These are phyloP conservation scores for Drechmeria coniospora DNA, from an alignment of 2,329 filamentous ascomycete species.

Conservation along the genomic window DNA sequence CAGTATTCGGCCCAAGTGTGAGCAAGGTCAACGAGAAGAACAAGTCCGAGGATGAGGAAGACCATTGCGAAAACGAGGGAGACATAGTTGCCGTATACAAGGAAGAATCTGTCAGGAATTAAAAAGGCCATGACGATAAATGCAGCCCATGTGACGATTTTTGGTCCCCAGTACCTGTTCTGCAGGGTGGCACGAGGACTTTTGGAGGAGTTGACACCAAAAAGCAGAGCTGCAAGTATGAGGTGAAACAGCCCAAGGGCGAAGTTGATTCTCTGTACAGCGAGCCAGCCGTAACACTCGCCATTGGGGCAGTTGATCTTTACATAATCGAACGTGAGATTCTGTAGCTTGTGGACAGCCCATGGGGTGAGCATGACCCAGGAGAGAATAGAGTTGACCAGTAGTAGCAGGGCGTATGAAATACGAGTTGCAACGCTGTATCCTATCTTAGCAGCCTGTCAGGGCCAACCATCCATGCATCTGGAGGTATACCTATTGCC, in stretches of 20 bases:
- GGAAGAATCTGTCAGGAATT: constrained; percentile 88
- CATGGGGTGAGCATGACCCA: constrained; percentile 99
- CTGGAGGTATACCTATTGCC: constrained; percentile 58
- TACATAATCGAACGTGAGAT: constrained; percentile 88
- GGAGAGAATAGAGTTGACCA: constrained; percentile 90
- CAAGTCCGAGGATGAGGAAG: constrained; percentile 82
- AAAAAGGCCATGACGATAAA: constrained; percentile 87
- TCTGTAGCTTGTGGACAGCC: constrained; percentile 90
- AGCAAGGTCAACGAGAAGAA: constrained; percentile 85
- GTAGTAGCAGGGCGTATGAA: constrained; percentile 84
- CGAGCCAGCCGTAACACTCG: constrained; percentile 88
- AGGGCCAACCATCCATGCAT: constrained; percentile 1
- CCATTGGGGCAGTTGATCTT: constrained; percentile 85
- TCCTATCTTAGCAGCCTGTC: neutral
- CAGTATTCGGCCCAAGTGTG: constrained; percentile 97
- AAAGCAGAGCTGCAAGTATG: constrained; percentile 65
- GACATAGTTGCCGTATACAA: constrained; percentile 91
- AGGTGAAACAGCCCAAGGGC: constrained; percentile 89
- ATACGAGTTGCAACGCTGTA: constrained; percentile 86
- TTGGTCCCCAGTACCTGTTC: constrained; percentile 98
- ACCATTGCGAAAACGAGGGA: constrained; percentile 78
- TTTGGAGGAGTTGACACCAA: constrained; percentile 77
- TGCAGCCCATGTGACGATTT: constrained; percentile 75
- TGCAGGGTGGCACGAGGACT: constrained; percentile 78
- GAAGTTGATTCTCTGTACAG: constrained; percentile 95